Evolutionary conservation across 495 filamentous ascomycete species (phyloP).

Genomic region (Podospora appendiculata): DNA sequence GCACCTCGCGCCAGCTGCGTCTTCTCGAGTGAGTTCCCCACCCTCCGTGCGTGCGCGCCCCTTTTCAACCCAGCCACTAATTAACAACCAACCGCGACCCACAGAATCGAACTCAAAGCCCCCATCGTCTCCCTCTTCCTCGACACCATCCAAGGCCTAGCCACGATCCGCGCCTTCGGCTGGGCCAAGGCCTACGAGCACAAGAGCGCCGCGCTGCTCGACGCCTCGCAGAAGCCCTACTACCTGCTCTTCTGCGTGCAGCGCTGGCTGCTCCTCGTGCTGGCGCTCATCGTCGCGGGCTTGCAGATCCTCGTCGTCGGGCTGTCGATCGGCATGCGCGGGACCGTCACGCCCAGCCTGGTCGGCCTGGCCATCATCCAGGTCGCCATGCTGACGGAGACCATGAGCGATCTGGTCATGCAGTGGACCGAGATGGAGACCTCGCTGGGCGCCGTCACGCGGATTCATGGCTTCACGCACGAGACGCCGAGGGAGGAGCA

Average conservation of each 20-base stretch:
- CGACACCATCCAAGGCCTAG: constrained; percentile 34
- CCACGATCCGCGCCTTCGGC: constrained; percentile 39
- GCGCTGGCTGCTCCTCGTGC: constrained; percentile 36
- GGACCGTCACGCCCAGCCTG: neutral
- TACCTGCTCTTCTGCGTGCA: constrained; percentile 40
- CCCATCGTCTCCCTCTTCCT: constrained; percentile 26
- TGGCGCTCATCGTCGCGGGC: constrained; percentile 32
- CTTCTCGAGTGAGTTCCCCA: constrained; percentile 31
- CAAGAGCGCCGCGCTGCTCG: constrained; percentile 39
- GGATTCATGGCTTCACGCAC: constrained; percentile 28
- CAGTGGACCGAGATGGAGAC: constrained; percentile 36
- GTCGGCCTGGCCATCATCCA: neutral
- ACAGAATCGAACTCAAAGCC: constrained; percentile 25
- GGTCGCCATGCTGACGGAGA: neutral
- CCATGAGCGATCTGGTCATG: neutral
- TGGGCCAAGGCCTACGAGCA: constrained; percentile 30
- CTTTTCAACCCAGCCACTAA: neutral
- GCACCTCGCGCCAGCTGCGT: constrained; percentile 48
- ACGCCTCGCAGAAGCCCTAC: constrained; percentile 36
- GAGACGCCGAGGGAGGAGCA: neutral
- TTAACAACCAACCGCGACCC: neutral
- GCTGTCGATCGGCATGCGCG: constrained; percentile 17
- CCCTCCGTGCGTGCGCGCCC: neutral
- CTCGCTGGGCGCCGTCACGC: constrained; percentile 35
- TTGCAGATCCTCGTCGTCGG: constrained; percentile 28